Conservation (phyloP, 2,329 filamentous ascomycete genomes). For the Aspergillus quadrilineatus region DNA sequence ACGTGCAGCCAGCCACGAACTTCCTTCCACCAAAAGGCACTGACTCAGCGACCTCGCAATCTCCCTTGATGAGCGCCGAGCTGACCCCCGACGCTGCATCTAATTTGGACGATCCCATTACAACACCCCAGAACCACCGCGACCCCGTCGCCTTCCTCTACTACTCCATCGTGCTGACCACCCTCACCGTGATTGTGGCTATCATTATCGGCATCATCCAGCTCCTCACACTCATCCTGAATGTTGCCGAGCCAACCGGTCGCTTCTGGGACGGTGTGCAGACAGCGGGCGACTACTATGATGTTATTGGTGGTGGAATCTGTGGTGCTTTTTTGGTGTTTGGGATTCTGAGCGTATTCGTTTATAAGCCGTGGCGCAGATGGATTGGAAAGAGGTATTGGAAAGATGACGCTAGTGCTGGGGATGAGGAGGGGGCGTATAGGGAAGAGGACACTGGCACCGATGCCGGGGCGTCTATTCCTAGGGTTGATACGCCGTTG, state of each 20-base stretch:
- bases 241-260: slow-evolving; percentile 71
- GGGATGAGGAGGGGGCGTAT: slow-evolving; percentile 24
- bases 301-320: slow-evolving; percentile 81
- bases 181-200: slow-evolving; percentile 78
- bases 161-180: slow-evolving; percentile 85
- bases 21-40: slow-evolving; percentile 35
- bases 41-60: slow-evolving; percentile 18
- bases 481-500: slow-evolving; percentile 17
- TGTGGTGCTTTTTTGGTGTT: slow-evolving; percentile 81
- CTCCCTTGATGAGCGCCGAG: slow-evolving; percentile 17
- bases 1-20: slow-evolving; percentile 59
- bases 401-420: slow-evolving; percentile 11
- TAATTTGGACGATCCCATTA: slow-evolving; percentile 15
- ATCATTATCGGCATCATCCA: slow-evolving; percentile 85
- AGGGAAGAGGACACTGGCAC: slow-evolving; percentile 16
- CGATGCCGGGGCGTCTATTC: not conserved
- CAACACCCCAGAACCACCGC: slow-evolving; percentile 53
- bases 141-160: slow-evolving; percentile 90
- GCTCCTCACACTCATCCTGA: slow-evolving; percentile 72
- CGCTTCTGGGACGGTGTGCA: slow-evolving; percentile 89
- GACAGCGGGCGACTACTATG: slow-evolving; percentile 74
- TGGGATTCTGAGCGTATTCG: slow-evolving; percentile 68
- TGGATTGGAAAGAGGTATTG: slow-evolving; percentile 49
- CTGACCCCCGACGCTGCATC: not conserved
- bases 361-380: slow-evolving; percentile 77